phyloP scores from a whole-genome alignment of 306 rosid species.

The Vigna reflexopilosa region DNA sequence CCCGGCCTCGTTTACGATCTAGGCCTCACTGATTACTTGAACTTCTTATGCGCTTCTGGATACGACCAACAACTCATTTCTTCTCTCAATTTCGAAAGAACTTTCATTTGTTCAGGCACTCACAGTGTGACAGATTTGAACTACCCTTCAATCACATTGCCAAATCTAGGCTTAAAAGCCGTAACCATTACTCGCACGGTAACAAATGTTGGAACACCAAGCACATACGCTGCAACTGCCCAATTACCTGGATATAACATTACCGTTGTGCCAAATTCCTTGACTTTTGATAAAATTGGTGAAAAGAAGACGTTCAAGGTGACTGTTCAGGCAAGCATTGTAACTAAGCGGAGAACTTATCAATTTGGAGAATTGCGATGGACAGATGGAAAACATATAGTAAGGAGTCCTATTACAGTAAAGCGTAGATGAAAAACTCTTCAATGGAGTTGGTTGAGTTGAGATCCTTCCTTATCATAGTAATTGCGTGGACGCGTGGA shows the following conservation, averaged over 20 bases:
- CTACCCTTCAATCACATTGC: slow-evolving; percentile 48
- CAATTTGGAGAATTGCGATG: slow-evolving; percentile 33
- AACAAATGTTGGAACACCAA: slow-evolving; percentile 41
- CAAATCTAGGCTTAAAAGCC: slow-evolving; percentile 2
- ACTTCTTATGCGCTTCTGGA: slow-evolving; percentile 39
- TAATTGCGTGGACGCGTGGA: background rate
- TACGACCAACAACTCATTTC: slow-evolving; percentile 34
- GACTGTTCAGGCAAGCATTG: slow-evolving; percentile 32
- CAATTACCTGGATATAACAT: slow-evolving; percentile 18
- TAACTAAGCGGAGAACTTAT: background rate
- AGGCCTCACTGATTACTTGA: background rate
- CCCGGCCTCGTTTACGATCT: slow-evolving; percentile 6
- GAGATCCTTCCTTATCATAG: background rate
- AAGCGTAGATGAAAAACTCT: background rate
- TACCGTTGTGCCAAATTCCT: slow-evolving; percentile 27
- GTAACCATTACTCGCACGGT: slow-evolving; percentile 23
- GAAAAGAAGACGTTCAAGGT: slow-evolving; percentile 37
- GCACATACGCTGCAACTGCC: slow-evolving; percentile 15
- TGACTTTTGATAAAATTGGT: slow-evolving; percentile 14
- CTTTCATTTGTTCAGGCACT: slow-evolving; percentile 20
- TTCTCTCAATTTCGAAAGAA: slow-evolving; percentile 16
- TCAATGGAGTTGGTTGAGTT: background rate
- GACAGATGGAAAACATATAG: slow-evolving; percentile 38
- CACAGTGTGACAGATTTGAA: slow-evolving; percentile 34
- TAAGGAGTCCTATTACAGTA: slow-evolving; percentile 33